Conservation (phyloP, 2,329 filamentous ascomycete species). For the Nannizzia gypsea region DNA sequence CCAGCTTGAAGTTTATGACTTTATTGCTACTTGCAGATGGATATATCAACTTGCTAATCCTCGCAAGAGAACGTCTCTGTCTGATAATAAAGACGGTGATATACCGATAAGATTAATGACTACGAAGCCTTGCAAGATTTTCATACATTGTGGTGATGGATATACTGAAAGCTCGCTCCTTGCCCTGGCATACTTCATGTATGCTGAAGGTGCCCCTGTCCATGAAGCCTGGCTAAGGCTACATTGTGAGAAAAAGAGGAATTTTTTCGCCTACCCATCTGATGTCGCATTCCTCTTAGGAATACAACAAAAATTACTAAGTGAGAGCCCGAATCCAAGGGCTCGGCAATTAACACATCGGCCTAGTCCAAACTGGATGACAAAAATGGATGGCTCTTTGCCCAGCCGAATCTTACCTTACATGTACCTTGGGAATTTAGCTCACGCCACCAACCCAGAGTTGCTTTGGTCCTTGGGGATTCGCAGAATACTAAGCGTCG, state of each 20-base stretch:
- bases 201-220: conserved; percentile 66
- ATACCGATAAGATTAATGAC: conserved; percentile 38
- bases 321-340: conserved; percentile 25
- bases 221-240: conserved; percentile 79
- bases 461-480: conserved; percentile 72
- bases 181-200: conserved; percentile 85
- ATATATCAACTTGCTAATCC: conserved; percentile 73
- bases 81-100: conserved; percentile 44
- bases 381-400: conserved; percentile 74
- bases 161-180: conserved; percentile 92
- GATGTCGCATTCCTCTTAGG: conserved; percentile 73
- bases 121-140: conserved; percentile 51
- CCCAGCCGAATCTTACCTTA: conserved; percentile 83
- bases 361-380: conserved; percentile 63
- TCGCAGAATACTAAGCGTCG: conserved; percentile 76
- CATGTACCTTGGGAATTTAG: conserved; percentile 90
- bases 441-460: conserved; percentile 86
- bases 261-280: conserved; percentile 91
- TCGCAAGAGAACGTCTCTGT: conserved; percentile 18
- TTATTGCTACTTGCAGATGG: conserved; percentile 81
- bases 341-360: conserved; percentile 15
- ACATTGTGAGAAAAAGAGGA: conserved; percentile 67
- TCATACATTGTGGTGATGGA: conserved; percentile 89
- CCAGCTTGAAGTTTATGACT: conserved; percentile 67
- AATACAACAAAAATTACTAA: conserved; percentile 65